Conservation (phyloP, 768 basidiomycete species). For the Boletus tylopilopsis region DNA sequence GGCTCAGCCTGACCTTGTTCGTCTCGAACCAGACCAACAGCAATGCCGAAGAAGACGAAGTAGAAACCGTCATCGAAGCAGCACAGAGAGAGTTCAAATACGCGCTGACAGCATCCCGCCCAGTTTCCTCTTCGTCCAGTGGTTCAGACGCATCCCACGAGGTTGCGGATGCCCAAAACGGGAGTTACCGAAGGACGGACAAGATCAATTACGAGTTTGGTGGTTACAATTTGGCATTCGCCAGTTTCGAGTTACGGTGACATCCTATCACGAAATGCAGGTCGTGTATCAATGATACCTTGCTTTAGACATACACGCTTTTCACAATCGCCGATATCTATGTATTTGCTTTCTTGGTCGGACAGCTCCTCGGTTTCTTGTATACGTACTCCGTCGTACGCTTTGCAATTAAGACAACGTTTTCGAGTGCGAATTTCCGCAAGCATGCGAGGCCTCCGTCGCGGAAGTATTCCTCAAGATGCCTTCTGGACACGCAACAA, state of each 20-base stretch:
- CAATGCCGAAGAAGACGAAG: slow-evolving; percentile 40
- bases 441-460: background rate
- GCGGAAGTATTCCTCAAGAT: background rate
- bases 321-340: slow-evolving; percentile 14
- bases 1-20: slow-evolving; percentile 86
- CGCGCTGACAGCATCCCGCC: slow-evolving; percentile 46
- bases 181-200: slow-evolving; percentile 78
- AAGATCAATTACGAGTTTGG: slow-evolving; percentile 99
- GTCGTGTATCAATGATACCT: slow-evolving; percentile 18
- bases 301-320: slow-evolving; percentile 18
- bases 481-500: background rate
- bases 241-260: slow-evolving; percentile 68
- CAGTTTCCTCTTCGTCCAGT: slow-evolving; percentile 21
- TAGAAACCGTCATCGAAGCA: slow-evolving; percentile 59
- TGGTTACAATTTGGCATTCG: slow-evolving; percentile 86
- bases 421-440: slow-evolving; percentile 7
- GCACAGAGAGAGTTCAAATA: slow-evolving; percentile 71
- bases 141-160: slow-evolving; percentile 14
- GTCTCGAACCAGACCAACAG: slow-evolving; percentile 63
- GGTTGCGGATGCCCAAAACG: slow-evolving; percentile 17
- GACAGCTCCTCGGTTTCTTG: slow-evolving; percentile 6
- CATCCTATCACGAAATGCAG: slow-evolving; percentile 8
- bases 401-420: slow-evolving; percentile 19
- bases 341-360: slow-evolving; percentile 13
- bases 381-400: slow-evolving; percentile 16